These are phyloP conservation scores for Agaricus subrufescens DNA, from an alignment of 768 basidiomycete species.

Conservation along the genomic window DNA sequence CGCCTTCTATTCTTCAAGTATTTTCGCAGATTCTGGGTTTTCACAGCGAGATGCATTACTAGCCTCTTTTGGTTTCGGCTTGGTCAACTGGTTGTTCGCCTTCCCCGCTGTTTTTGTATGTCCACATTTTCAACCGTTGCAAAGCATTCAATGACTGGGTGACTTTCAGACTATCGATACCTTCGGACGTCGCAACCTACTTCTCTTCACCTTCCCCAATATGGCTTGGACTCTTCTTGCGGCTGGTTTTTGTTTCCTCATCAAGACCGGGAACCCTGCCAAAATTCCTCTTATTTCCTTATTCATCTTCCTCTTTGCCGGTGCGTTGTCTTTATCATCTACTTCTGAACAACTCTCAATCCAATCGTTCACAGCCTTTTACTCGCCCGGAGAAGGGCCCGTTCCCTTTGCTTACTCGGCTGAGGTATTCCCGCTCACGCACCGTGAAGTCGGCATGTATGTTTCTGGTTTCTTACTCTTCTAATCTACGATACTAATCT, in stretches of 20 bases:
- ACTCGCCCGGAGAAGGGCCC: conserved; percentile 85
- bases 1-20: conserved; percentile 77
- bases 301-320: conserved; percentile 40
- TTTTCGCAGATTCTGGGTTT: conserved; percentile 64
- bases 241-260: conserved; percentile 70
- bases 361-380: conserved; percentile 39
- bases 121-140: not conserved
- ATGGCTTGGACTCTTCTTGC: conserved; percentile 75
- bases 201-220: conserved; percentile 75
- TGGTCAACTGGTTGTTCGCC: conserved; percentile 61
- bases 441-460: conserved; percentile 62
- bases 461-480: conserved; percentile 16
- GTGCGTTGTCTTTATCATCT: conserved; percentile 13
- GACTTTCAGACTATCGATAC: conserved; percentile 54
- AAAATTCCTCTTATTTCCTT: conserved; percentile 39
- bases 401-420: conserved; percentile 91
- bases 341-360: not conserved
- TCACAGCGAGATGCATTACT: conserved; percentile 49
- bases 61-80: conserved; percentile 64
- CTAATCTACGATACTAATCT: conserved; percentile 20
- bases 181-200: conserved; percentile 72
- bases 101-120: conserved; percentile 60
- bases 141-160: conserved; percentile 11
- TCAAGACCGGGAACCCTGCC: conserved; percentile 29
- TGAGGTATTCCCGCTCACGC: conserved; percentile 84